These are phyloP conservation scores for Bipolaris gigantea DNA, from an alignment of 2,329 filamentous ascomycete species.

Conservation along the genomic window DNA sequence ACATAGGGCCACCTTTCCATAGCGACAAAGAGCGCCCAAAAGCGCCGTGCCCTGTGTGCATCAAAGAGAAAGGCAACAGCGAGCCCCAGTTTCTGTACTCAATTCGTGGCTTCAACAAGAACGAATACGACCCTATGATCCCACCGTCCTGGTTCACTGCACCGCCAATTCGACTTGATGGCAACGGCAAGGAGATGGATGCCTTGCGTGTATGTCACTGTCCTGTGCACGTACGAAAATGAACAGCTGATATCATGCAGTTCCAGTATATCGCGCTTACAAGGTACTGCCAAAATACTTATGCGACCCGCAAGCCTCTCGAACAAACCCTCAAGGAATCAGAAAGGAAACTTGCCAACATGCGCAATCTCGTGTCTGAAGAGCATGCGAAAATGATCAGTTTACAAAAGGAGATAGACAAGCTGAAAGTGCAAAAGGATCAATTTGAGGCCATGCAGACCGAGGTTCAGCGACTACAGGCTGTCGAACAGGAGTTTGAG, in stretches of 20 bases:
- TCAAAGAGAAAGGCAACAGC: constrained; percentile 40
- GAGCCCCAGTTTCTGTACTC: constrained; percentile 47
- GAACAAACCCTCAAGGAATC: constrained; percentile 14
- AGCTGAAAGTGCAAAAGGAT: constrained; percentile 14
- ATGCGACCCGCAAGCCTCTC: constrained; percentile 24
- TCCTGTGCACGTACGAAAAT: neutral
- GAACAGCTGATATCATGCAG: constrained; percentile 33
- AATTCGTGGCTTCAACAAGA: constrained; percentile 48
- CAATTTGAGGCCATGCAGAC: constrained; percentile 13
- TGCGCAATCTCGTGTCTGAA: constrained; percentile 40
- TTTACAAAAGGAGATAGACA: constrained; percentile 28
- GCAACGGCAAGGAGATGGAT: constrained; percentile 43
- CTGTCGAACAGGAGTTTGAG: constrained; percentile 22
- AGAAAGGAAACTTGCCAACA: constrained; percentile 32
- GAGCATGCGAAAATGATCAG: constrained; percentile 37
- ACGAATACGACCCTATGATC: constrained; percentile 50
- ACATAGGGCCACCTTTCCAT: constrained; percentile 51
- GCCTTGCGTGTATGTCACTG: constrained; percentile 45
- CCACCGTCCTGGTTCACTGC: constrained; percentile 48
- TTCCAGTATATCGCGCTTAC: constrained; percentile 51
- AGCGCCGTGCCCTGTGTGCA: constrained; percentile 52
- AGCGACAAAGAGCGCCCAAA: constrained; percentile 45
- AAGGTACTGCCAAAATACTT: constrained; percentile 31
- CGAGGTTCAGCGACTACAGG: constrained; percentile 23
- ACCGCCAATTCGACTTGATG: constrained; percentile 50